These are phyloP conservation scores for Serendipita vermifera DNA, from an alignment of 768 basidiomycete genomes.

Conservation along the genomic window DNA sequence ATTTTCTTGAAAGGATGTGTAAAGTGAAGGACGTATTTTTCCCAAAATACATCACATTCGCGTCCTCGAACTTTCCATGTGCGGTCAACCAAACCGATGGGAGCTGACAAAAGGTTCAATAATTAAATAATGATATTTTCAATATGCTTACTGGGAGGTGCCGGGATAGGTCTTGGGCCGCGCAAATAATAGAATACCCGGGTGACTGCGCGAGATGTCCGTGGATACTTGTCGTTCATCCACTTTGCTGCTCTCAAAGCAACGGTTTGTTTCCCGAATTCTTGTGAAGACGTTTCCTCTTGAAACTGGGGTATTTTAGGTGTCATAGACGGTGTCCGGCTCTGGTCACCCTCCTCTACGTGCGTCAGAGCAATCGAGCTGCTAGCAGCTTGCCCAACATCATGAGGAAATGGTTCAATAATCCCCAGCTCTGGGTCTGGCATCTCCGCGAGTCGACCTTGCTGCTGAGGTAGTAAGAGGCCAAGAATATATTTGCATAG, in stretches of 20 bases:
- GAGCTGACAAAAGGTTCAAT: not conserved
- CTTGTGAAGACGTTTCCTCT: not conserved
- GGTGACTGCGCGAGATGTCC: not conserved
- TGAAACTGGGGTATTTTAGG: slow-evolving; percentile 5
- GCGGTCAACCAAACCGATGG: not conserved
- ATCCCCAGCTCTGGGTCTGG: not conserved
- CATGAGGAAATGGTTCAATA: not conserved
- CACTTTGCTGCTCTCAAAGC: not conserved
- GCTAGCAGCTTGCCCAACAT: not conserved
- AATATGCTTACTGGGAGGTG: not conserved
- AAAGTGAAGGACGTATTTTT: slow-evolving; percentile 9
- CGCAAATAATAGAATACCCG: not conserved
- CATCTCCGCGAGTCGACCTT: too few relatives aligned
- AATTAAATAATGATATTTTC: not conserved
- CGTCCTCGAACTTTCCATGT: not conserved
- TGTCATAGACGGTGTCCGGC: not conserved
- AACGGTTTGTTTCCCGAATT: not conserved
- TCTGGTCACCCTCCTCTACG: not conserved
- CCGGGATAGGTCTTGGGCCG: not conserved
- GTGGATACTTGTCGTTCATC: slow-evolving; percentile 1
- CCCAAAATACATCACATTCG: not conserved
- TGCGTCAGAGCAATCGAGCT: not conserved
- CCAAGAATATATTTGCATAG: too few relatives aligned
- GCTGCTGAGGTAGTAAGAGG: too few relatives aligned
- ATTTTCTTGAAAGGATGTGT: slow-evolving; percentile 1